Conservation (phyloP, 2,329 filamentous ascomycete species). For the Pestalotiopsis sp. region DNA sequence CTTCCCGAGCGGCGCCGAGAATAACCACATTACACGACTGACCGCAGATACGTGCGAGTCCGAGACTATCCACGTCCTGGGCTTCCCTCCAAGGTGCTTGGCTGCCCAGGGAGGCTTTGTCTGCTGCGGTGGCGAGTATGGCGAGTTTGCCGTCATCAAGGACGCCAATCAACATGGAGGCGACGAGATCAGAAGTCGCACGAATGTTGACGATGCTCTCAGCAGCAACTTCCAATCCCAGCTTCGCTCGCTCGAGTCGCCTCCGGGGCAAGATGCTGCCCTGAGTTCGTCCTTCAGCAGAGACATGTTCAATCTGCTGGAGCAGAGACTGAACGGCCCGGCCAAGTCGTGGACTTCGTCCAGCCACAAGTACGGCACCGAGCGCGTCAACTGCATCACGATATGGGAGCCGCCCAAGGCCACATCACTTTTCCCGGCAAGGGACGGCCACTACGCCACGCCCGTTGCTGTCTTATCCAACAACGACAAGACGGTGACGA, state of each 20-base stretch:
- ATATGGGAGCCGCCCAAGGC: constrained; percentile 58
- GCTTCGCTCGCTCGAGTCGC: constrained; percentile 24
- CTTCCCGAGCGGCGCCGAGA: constrained; percentile 76
- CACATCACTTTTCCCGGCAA: constrained; percentile 25
- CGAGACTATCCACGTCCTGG: constrained; percentile 72
- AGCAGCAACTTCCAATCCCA: constrained; percentile 23
- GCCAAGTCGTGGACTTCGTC: constrained; percentile 51
- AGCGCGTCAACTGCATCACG: constrained; percentile 69
- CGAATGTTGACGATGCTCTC: constrained; percentile 28
- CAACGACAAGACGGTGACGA: constrained; percentile 85
- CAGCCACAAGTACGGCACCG: constrained; percentile 57
- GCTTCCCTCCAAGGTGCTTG: constrained; percentile 80
- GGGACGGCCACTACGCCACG: constrained; percentile 45
- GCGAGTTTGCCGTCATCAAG: constrained; percentile 82
- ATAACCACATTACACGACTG: constrained; percentile 66
- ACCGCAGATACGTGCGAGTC: constrained; percentile 71
- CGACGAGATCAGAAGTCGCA: constrained; percentile 1
- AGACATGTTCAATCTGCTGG: constrained; percentile 34
- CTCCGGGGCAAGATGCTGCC: constrained; percentile 34
- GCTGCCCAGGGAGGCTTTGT: constrained; percentile 87
- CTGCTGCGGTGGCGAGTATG: constrained; percentile 85
- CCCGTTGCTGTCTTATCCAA: constrained; percentile 78
- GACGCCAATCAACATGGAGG: constrained; percentile 36
- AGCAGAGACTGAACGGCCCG: constrained; percentile 35
- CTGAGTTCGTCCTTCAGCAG: constrained; percentile 31